These are phyloP conservation scores for Eimeria praecox DNA, from an alignment of 169 alveolate genomes.

Conservation along the genomic window DNA sequence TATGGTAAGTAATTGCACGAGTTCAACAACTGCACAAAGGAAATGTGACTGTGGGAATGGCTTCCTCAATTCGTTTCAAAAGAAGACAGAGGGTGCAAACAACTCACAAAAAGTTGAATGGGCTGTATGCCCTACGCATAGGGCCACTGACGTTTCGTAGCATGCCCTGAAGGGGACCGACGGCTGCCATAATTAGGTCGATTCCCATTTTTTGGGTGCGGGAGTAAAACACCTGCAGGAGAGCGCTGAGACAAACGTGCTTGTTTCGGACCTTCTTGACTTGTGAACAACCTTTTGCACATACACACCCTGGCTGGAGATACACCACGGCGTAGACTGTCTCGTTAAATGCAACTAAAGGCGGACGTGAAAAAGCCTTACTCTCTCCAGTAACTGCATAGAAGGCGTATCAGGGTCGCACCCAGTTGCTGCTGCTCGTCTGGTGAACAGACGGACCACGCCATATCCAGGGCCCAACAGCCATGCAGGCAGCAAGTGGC, in stretches of 20 bases:
- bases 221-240: conserved; percentile 41
- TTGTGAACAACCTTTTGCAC: not conserved
- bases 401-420: conserved; percentile 7
- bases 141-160: conserved; percentile 42
- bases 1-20: not conserved
- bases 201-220: conserved; percentile 63
- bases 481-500: conserved; percentile 48
- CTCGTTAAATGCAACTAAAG: not conserved
- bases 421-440: conserved; percentile 10
- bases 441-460: conserved; percentile 30
- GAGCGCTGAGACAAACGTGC: not conserved
- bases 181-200: not conserved
- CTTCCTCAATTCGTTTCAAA: not conserved
- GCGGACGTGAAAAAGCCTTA: not conserved
- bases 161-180: conserved; percentile 36
- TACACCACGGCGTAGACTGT: not conserved
- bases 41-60: not conserved
- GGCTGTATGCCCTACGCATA: conserved; percentile 48
- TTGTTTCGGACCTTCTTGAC: not conserved
- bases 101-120: conserved; percentile 30
- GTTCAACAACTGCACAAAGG: not conserved
- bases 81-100: not conserved
- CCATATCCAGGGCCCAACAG: conserved; percentile 36
- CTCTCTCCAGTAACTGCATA: conserved; percentile 36
- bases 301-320: not conserved